A percentile compares a stretch with the other conserved stretches of the same genome.
These are phyloP conservation scores for Microbotryomycetes sp. DNA, from an alignment of 1,284 basidiomycete genomes.

Conservation along the genomic window DNA sequence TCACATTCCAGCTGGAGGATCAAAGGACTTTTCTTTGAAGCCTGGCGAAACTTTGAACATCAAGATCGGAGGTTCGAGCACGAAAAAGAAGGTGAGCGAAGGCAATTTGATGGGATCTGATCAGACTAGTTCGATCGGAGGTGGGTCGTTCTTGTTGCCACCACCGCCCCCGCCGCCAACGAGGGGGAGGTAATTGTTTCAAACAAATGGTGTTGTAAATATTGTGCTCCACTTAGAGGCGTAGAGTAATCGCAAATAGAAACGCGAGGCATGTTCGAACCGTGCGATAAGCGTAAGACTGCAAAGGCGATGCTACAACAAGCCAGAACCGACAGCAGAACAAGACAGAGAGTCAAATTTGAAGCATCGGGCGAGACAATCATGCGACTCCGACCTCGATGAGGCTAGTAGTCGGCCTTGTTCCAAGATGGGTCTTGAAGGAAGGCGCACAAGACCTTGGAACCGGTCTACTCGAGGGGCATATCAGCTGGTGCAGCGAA, in stretches of 20 bases:
- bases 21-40: constrained; percentile 90
- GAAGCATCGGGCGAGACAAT: no score
- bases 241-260: no score
- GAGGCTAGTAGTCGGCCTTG: constrained; percentile 28
- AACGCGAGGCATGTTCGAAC: no score
- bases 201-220: no score
- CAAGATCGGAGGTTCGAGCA: constrained; percentile 63
- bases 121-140: constrained; percentile 9
- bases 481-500: neutral
- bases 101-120: neutral
- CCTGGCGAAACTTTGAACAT: constrained; percentile 95
- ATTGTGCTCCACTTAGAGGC: no score
- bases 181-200: neutral
- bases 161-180: constrained; percentile 32
- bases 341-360: no score
- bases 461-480: constrained; percentile 64
- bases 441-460: constrained; percentile 94
- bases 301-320: neutral
- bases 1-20: constrained; percentile 50
- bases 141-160: constrained; percentile 29
- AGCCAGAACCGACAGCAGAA: no score
- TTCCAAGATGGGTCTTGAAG: constrained; percentile 56
- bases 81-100: constrained; percentile 42
- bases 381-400: no score
- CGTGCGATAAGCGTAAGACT: no score